Percentiles rank a stretch among this genome's conserved stretches.
These are phyloP conservation scores for Apiotrichum gracile DNA, from an alignment of 1,284 basidiomycete species.

Conservation along the genomic window DNA sequence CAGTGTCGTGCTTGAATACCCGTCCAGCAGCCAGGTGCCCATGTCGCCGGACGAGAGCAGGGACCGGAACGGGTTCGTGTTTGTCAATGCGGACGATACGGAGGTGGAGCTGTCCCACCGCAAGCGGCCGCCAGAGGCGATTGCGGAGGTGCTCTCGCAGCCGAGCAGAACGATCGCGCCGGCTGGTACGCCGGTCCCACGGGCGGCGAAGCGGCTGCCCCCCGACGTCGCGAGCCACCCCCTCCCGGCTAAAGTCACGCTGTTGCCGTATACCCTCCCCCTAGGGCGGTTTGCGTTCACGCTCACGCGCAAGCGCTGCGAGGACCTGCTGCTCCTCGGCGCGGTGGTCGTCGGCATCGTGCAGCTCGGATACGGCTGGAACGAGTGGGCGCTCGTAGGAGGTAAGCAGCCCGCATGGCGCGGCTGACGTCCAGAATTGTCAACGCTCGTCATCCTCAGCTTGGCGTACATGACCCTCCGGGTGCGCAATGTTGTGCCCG, in stretches of 20 bases:
- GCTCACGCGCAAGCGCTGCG: slow-evolving; percentile 34
- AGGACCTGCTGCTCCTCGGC: slow-evolving; percentile 33
- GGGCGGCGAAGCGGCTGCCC: not conserved
- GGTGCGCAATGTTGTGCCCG: slow-evolving; percentile 16
- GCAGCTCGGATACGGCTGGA: slow-evolving; percentile 31
- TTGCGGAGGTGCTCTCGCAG: too few relatives aligned
- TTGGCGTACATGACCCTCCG: slow-evolving; percentile 17
- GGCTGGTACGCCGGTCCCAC: slow-evolving; percentile 1
- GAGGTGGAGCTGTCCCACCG: slow-evolving; percentile 15
- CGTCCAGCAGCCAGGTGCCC: slow-evolving; percentile 32
- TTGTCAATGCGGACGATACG: slow-evolving; percentile 5
- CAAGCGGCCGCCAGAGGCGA: not conserved
- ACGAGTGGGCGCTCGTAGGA: slow-evolving; percentile 38
- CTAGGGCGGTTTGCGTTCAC: slow-evolving; percentile 8
- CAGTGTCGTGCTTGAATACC: slow-evolving; percentile 2
- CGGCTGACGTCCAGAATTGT: slow-evolving; percentile 3
- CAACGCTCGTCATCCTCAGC: slow-evolving; percentile 9
- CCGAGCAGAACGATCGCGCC: not conserved
- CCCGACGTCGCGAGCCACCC: slow-evolving; percentile 18
- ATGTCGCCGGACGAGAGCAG: slow-evolving; percentile 20
- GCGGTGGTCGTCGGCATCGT: slow-evolving; percentile 29
- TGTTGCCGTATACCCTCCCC: slow-evolving; percentile 20
- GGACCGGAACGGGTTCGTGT: slow-evolving; percentile 23
- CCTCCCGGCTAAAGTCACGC: slow-evolving; percentile 13
- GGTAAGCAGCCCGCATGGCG: slow-evolving; percentile 19